Evolutionary conservation across 2,329 filamentous ascomycete species (phyloP), one percentile per base, ranked within the genome.

Genomic region (Epichloe coenophiala): DNA sequence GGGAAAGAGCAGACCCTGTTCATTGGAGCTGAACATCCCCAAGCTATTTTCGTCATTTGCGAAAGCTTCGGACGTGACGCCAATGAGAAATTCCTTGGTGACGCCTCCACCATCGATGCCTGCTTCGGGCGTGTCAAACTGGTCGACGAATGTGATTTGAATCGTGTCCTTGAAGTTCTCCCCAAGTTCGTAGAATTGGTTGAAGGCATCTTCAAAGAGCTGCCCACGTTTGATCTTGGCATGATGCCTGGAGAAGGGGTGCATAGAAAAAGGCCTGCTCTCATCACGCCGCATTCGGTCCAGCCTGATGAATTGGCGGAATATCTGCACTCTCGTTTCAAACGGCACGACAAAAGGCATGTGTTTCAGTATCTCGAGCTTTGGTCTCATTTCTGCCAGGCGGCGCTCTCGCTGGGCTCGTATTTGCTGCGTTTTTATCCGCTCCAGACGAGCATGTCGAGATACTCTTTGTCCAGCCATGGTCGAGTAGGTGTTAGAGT

Each of bases 341-440:
- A 98, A 98, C 0, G 91, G 93, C 43, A 98, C 93, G 57, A 91
- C 86, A 63, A 97, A 98, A 0, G 93, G 93, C 83, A 98, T 94
- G 60, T 97, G 94, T 57, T 93, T 84, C 47, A 98, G 68, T 5
- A 98, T 86, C 61, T 96, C 90, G 9, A 96, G 72, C 57, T 91
- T 84, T 1, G 93, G 91, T 0, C 86, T 88, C 54, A 95, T 81
- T 13, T 84, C 78, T 45, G 90, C 86, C 23, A 94, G 69, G 54
- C 86, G 78, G 56, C 86, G 81, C 57, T 83, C 81, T 38, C 83
- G 76, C 42, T 82, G 81, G 6, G 77, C 75, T 60, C 81, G 81
- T 55, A 81, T 77, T 59, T 88, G 81, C 56, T 81, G 77, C 39
- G 74, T 72, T 56, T 78, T 78, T 43, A 85, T 65, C 50, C 73